Conservation (phyloP, 805 yeast genomes). For the Starmerella apicola region DNA sequence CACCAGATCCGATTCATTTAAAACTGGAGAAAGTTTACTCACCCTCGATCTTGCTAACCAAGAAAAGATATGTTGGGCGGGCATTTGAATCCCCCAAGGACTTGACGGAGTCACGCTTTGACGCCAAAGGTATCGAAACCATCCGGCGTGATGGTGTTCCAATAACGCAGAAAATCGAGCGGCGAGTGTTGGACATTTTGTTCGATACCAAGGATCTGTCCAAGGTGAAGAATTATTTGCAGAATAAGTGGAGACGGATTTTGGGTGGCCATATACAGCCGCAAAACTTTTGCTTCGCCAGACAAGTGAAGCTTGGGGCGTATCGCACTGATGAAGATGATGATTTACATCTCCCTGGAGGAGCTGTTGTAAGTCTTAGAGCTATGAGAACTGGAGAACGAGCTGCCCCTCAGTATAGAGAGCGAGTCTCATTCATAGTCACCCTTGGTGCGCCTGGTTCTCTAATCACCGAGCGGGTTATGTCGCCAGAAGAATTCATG, state of each 20-base stretch:
- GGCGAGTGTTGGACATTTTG: slow-evolving; percentile 49
- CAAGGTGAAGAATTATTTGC: slow-evolving; percentile 50
- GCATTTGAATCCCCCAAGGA: slow-evolving; percentile 44
- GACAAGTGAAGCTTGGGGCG: slow-evolving; percentile 73
- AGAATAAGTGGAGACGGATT: slow-evolving; percentile 55
- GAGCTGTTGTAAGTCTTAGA: slow-evolving; percentile 68
- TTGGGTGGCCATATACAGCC: slow-evolving; percentile 49
- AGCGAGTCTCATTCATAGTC: slow-evolving; percentile 80
- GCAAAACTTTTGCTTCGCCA: slow-evolving; percentile 83
- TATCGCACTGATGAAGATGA: slow-evolving; percentile 52
- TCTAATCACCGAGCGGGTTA: slow-evolving; percentile 60
- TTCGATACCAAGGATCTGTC: slow-evolving; percentile 68
- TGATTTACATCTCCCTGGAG: slow-evolving; percentile 55
- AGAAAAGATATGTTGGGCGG: slow-evolving; percentile 86
- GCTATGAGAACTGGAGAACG: slow-evolving; percentile 53
- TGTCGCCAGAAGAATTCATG: slow-evolving; percentile 67
- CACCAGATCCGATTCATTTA: slow-evolving; percentile 71
- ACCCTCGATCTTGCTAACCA: slow-evolving; percentile 70
- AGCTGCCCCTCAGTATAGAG: slow-evolving; percentile 75
- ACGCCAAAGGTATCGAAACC: slow-evolving; percentile 95
- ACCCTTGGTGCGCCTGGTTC: slow-evolving; percentile 43
- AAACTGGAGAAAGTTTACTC: slow-evolving; percentile 89
- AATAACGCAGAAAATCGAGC: slow-evolving; percentile 75
- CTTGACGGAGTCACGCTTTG: slow-evolving; percentile 55
- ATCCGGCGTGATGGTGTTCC: slow-evolving; percentile 91